Conservation (phyloP, 345 rosid species). For the Microthlaspi erraticum region DNA sequence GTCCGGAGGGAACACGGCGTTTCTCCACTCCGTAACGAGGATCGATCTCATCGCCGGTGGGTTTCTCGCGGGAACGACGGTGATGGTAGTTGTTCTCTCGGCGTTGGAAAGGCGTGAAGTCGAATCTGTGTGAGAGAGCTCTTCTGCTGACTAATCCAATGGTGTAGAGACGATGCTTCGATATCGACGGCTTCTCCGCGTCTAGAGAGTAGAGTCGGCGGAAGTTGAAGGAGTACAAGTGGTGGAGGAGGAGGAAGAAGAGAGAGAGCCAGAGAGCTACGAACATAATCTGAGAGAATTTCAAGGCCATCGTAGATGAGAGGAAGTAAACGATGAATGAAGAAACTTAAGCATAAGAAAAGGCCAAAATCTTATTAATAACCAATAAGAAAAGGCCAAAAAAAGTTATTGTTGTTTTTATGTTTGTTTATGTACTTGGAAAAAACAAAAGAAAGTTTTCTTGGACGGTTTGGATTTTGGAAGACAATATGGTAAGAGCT, state of each 20-base stretch:
- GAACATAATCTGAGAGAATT: slow-evolving; percentile 48
- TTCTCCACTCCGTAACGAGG: slow-evolving; percentile 84
- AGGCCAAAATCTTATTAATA: background rate
- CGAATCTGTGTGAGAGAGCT: slow-evolving; percentile 55
- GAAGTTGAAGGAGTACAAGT: slow-evolving; percentile 48
- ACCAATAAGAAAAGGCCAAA: slow-evolving; percentile 28
- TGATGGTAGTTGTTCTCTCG: slow-evolving; percentile 34
- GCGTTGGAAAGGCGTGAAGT: slow-evolving; percentile 65
- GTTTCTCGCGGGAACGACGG: slow-evolving; percentile 22
- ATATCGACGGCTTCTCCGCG: slow-evolving; percentile 20
- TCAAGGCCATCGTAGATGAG: slow-evolving; percentile 59
- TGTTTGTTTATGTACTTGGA: slow-evolving; percentile 14
- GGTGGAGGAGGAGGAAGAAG: slow-evolving; percentile 55
- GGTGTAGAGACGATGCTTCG: slow-evolving; percentile 20
- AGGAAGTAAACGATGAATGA: slow-evolving; percentile 37
- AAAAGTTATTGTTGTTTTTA: slow-evolving; percentile 1
- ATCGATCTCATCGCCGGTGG: slow-evolving; percentile 60
- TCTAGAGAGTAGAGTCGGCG: slow-evolving; percentile 32
- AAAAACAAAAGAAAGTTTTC: background rate
- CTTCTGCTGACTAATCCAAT: slow-evolving; percentile 49
- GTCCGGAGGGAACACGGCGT: slow-evolving; percentile 91
- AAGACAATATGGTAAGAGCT: slow-evolving; percentile 20
- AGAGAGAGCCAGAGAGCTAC: slow-evolving; percentile 62
- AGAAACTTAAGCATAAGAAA: slow-evolving; percentile 20
- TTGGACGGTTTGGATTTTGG: slow-evolving; percentile 35